phyloP scores from a whole-genome alignment of 2,329 filamentous ascomycete genomes.

The Aspergillus sp. region DNA sequence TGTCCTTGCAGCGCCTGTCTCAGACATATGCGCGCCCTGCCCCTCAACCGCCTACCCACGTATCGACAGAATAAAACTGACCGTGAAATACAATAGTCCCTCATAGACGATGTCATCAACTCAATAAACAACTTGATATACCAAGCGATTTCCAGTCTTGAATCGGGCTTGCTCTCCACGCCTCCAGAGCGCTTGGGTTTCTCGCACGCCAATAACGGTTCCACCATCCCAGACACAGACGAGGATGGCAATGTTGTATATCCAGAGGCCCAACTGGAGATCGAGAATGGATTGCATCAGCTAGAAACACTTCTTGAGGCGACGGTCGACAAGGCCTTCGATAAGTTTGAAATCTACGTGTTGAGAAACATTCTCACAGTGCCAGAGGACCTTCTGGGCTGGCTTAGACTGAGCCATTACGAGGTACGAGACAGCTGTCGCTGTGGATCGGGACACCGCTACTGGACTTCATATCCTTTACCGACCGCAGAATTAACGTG shows the following conservation, averaged over 20 bases:
- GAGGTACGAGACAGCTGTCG: constrained; percentile 46
- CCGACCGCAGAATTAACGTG: too few species aligned
- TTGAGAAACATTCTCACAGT: constrained; percentile 79
- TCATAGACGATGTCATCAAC: constrained; percentile 98
- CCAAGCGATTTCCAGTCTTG: constrained; percentile 80
- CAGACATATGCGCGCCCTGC: neutral
- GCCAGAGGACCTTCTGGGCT: constrained; percentile 65
- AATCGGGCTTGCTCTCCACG: constrained; percentile 71
- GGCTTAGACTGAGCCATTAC: constrained; percentile 82
- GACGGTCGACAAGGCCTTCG: constrained; percentile 78
- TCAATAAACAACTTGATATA: constrained; percentile 90
- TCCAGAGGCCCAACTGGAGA: constrained; percentile 60
- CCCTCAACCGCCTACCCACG: neutral
- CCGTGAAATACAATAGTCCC: constrained; percentile 52
- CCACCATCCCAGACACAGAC: constrained; percentile 43
- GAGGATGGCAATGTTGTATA: constrained; percentile 42
- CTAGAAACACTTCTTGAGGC: constrained; percentile 76
- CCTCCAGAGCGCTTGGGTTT: constrained; percentile 80
- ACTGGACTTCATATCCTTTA: too few species aligned
- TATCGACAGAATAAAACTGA: neutral
- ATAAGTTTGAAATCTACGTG: constrained; percentile 84
- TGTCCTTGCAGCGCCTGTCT: constrained; percentile 11
- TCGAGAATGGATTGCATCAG: constrained; percentile 83
- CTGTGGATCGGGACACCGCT: too few species aligned
- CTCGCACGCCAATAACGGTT: constrained; percentile 45